Evolutionary conservation across 768 basidiomycete genomes (phyloP).

Genomic region (Paxillus ammoniavirescens): DNA sequence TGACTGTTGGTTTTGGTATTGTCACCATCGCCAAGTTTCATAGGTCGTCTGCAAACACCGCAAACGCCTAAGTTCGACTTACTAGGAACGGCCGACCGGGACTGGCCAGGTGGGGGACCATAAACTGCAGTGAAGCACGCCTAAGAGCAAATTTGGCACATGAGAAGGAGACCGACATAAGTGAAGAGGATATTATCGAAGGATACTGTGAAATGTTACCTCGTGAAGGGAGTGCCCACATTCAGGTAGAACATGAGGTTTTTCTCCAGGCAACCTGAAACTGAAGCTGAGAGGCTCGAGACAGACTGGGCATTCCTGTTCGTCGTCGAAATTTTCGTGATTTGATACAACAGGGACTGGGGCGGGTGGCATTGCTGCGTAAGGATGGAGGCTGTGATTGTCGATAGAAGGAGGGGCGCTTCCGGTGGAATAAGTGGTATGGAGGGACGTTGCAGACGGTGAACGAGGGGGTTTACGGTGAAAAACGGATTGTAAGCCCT

Average conservation of each 20-base stretch:
- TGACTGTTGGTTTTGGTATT: constrained; percentile 84
- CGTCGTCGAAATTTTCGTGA: constrained; percentile 64
- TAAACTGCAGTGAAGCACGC: constrained; percentile 98
- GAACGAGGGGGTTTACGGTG: constrained; percentile 41
- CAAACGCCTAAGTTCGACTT: constrained; percentile 90
- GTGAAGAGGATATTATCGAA: background rate
- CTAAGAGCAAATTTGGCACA: constrained; percentile 36
- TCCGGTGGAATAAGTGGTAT: constrained; percentile 42
- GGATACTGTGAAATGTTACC: constrained; percentile 38
- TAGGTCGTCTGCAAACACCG: constrained; percentile 93
- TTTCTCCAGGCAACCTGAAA: constrained; percentile 93
- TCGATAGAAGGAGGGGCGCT: constrained; percentile 38
- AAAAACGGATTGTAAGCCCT: constrained; percentile 54
- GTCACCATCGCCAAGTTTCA: constrained; percentile 92
- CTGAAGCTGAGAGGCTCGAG: constrained; percentile 92
- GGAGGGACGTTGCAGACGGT: constrained; percentile 50
- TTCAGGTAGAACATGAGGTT: constrained; percentile 94
- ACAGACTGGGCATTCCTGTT: constrained; percentile 94
- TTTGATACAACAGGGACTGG: constrained; percentile 73
- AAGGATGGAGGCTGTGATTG: constrained; percentile 45
- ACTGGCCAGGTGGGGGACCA: constrained; percentile 72
- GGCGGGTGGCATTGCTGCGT: constrained; percentile 58
- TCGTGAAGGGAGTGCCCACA: constrained; percentile 98
- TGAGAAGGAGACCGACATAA: constrained; percentile 6
- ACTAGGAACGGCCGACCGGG: constrained; percentile 52